Evolutionary conservation across 176 grass and related monocot species (phyloP).

Genomic region (Ananas comosus): DNA sequence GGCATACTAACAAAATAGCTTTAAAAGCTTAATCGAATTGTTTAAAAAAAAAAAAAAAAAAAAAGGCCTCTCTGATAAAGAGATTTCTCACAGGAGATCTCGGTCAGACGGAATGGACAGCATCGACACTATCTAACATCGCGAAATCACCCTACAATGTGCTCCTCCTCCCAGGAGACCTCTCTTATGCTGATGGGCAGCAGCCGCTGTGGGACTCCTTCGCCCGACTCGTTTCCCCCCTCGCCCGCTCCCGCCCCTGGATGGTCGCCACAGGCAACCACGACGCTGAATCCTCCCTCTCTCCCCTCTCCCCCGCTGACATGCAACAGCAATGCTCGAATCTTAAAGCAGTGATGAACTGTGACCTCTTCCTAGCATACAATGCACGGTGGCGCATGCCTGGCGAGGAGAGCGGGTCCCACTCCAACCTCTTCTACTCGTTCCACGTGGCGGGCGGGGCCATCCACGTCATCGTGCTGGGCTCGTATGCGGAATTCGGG

Average conservation of each 20-base stretch:
- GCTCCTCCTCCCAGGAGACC: conserved; percentile 82
- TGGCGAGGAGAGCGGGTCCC: conserved; percentile 68
- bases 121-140: conserved; percentile 66
- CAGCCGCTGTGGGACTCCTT: conserved; percentile 85
- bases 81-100: conserved; percentile 42
- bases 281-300: conserved; percentile 53
- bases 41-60: no score
- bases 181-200: conserved; percentile 74
- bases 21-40: no score
- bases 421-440: conserved; percentile 80
- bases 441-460: conserved; percentile 58
- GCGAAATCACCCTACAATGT: conserved; percentile 47
- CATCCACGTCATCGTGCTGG: conserved; percentile 60
- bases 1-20: no score
- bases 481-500: conserved; percentile 37
- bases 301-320: no score
- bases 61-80: not conserved
- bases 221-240: conserved; percentile 62
- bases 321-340: no score
- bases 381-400: conserved; percentile 69
- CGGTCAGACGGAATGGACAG: conserved; percentile 87
- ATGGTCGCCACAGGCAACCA: conserved; percentile 93
- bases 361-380: conserved; percentile 51
- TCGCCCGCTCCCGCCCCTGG: conserved; percentile 71
- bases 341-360: conserved; percentile 8